Evolutionary conservation across 208 protist genomes (phyloP), one percentile per base, ranked within the genome.

Genomic region (Vickermania ingenoplastis): DNA sequence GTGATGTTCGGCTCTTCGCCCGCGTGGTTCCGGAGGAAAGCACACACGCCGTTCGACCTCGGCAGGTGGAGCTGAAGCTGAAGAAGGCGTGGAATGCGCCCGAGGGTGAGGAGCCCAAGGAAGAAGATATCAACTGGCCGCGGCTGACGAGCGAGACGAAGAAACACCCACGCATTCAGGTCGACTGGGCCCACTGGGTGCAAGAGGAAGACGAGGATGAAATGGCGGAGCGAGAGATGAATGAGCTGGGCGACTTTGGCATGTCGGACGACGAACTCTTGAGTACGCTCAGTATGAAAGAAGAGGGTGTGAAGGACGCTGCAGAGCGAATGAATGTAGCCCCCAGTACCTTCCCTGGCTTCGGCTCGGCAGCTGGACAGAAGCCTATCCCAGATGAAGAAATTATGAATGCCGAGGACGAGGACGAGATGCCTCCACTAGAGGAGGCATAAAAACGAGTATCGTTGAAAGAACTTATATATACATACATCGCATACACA

Each of bases 141-240:
- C 83, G 89, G 5, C 73, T 96, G 28, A 87, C 80, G 1, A 65
- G 73, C 56, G 65, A 78, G 21, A 85, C 82, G 62, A 54, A 41
- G n/a, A 89, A 85, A 45, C 67, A 86, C 55, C 41, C 36, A 27
- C 70, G 81, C 61, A 91, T 95, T 63, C 70, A 77, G 31, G 81
- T 96, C 17, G 89, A 96, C 74, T 96, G 89, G 86, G 57, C 69
- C 0, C 74, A 72, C 25, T 96, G 89, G 86, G 77, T 77, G 55
- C 86, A 95, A 58, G 80, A 77, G 23, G 83, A 92, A 24, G 78
- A 81, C 17, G 77, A 81, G 17, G 73, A 72, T 11, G 73, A 67
- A 3, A 72, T 30, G 26, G 41, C 23, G 7, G 48, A 62, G 36
- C 36, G 36, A 7, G 36, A 45, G 36, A 45, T 45, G 13, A 61